Conservation (phyloP, 2,329 filamentous ascomycete genomes). For the Cryphonectria carpinicola region DNA sequence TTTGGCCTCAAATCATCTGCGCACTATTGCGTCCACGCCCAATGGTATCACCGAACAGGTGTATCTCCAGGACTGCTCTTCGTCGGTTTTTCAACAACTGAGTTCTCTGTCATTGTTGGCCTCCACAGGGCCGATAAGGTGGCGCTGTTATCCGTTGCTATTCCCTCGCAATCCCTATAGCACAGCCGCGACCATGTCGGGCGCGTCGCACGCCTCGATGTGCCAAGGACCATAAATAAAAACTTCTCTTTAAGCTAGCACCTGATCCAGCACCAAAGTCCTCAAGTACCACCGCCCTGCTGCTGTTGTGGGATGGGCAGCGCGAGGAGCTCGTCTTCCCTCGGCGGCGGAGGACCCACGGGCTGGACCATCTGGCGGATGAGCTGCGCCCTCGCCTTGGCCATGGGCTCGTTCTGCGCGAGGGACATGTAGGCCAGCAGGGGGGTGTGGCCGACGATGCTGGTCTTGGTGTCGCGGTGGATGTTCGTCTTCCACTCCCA, state of each 20-base stretch:
- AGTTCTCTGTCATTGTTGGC: neutral
- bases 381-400: constrained; percentile 78
- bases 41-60: neutral
- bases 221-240: neutral
- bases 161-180: neutral
- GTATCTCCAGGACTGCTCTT: neutral
- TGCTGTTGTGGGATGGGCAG: constrained; percentile 26
- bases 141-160: neutral
- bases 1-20: neutral
- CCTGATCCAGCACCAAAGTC: neutral
- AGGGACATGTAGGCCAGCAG: constrained; percentile 87
- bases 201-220: neutral
- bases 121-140: neutral
- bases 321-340: constrained; percentile 50
- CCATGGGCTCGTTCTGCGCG: constrained; percentile 81
- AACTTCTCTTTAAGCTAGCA: neutral
- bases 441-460: constrained; percentile 86
- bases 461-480: constrained; percentile 87
- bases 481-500: constrained; percentile 98
- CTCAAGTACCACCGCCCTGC: constrained; percentile 2
- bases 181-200: neutral
- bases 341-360: constrained; percentile 59
- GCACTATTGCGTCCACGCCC: too few relatives aligned
- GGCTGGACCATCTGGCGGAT: constrained; percentile 79
- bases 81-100: neutral